Evolutionary conservation across 805 yeast genomes (phyloP), one percentile per base, ranked within the genome.

Genomic region (Suhomyces sp.): DNA sequence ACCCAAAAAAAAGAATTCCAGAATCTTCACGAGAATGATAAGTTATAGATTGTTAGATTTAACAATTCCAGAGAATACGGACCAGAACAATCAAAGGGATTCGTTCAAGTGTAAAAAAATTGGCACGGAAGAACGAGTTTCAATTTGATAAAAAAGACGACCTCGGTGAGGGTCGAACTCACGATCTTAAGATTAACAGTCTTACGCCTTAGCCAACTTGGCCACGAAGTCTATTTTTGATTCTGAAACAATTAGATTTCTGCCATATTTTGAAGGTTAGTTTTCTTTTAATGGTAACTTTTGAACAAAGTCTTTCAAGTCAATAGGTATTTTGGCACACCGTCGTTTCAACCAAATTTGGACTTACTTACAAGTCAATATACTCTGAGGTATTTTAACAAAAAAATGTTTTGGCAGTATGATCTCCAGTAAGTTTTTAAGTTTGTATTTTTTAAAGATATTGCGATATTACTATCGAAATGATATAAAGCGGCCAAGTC

Each of bases 191-290:
- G 62, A 57, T 57, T 57, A 57, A 57, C 60, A 57, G 60, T 57
- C 60, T 55, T 50, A 57, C 60, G 60, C 67, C 65, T 63, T 63
- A 63, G 54, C 67, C 67, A 63, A 50, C 67, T 63, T 63, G 67
- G 65, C 66, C 66, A 63, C 66, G 66, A 56, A 63, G 65, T 63
- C 66, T 9, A 13, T 9, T 36, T 38, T 15, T 19, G 24, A 17
- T 17, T 29, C 6, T 12, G n/a, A 12, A 12, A 29, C 5, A 1
- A 8, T 10, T 29, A 5, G 12, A 12, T 13, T 5, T 5, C 4
- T 12, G 4, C n/a, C n/a, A 5, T 3, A 29, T 29, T 29, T 29
- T 29, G n/a, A 29, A 12, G 33, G 2, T 3, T 24, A 6, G 6
- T 24, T 4, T n/a, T n/a, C n/a, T n/a, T n/a, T n/a, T n/a, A n/a